Evolutionary conservation across 2,329 filamentous ascomycete genomes (phyloP).

Genomic region (Trichoderma hamatum): DNA sequence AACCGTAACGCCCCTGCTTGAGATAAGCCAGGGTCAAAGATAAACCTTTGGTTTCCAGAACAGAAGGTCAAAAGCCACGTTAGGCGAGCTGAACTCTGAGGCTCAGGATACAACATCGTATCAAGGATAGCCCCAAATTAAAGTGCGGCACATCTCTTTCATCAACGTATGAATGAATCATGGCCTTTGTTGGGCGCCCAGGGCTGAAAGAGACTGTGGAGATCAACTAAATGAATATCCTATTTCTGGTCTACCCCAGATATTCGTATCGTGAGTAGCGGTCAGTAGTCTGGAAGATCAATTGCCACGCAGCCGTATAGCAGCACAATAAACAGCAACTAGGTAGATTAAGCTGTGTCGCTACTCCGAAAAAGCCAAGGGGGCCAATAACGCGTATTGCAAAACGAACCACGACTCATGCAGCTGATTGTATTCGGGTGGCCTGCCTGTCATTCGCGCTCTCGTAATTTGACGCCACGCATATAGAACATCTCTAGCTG

Average conservation of each 20-base stretch:
- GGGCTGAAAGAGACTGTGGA: background rate
- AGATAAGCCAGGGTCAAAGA: background rate
- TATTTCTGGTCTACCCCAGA: background rate
- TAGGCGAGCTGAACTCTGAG: background rate
- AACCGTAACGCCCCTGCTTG: background rate
- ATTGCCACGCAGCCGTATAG: background rate
- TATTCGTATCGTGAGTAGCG: background rate
- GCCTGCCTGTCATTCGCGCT: background rate
- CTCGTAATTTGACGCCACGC: background rate
- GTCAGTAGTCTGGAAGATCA: background rate
- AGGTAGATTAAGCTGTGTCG: background rate
- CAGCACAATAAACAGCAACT: background rate
- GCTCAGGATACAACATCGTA: background rate
- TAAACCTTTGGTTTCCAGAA: background rate
- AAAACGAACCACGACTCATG: background rate
- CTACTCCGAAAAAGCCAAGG: background rate
- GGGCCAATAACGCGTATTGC: background rate
- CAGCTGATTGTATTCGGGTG: background rate
- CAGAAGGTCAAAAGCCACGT: background rate
- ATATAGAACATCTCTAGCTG: constrained; percentile 2
- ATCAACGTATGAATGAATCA: background rate
- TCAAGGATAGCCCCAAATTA: background rate
- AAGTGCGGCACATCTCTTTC: background rate
- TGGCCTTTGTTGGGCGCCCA: background rate
- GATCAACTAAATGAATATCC: background rate